Base-by-base conservation (phyloP, 2,329 filamentous ascomycete genomes). In the Aspergillus thermomutatus region DNA sequence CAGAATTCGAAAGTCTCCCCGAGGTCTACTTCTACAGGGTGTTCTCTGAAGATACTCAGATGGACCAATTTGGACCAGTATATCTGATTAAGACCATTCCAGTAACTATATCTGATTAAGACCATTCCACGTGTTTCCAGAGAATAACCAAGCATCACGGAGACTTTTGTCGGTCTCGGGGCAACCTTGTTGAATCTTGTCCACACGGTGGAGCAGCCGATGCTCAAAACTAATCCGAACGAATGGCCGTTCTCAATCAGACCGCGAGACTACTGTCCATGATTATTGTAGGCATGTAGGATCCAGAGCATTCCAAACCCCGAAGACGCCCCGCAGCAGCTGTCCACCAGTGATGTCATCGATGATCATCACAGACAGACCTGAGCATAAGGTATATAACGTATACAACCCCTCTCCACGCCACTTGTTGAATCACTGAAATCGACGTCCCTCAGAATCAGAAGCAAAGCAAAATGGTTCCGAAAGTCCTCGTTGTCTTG, bases 401-500 rank as follows among this genome's bases (percentile, higher is more conserved):
- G 9, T 23, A 11, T 11, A 45, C 3, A 45, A 11, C 41, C 31
- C 31, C 5, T 37, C 31, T 45, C 10, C 21, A 11, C 10, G 4
- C 4, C 11, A 17, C 3, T 14, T 26, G 19, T 46, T 23, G 3
- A 17, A 43, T 40, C 14, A 21, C n/a, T n/a, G n/a, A n/a, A n/a
- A n/a, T 34, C 31, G 14, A 28, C 31, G 1, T 3, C 11, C 31
- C 6, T 17, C 31, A 34, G 14, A 6, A 34, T 34, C 14, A 5
- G n/a, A n/a, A n/a, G n/a, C n/a, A n/a, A n/a, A 25, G 46, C 52
- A 67, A 27, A 54, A 72, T 72, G 69, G 57, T 72, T 4, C 80
- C 80, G 41, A 88, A 87, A 72, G 76, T 91, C 61, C 87, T 91
- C 76, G 76, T 90, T 71, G 84, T 91, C 56, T 83, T 91, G 60